A percentile compares a stretch with the other conserved stretches of the same genome.
These are phyloP conservation scores for Fusarium luffae DNA, from an alignment of 2,329 filamentous ascomycete species.

Conservation along the genomic window DNA sequence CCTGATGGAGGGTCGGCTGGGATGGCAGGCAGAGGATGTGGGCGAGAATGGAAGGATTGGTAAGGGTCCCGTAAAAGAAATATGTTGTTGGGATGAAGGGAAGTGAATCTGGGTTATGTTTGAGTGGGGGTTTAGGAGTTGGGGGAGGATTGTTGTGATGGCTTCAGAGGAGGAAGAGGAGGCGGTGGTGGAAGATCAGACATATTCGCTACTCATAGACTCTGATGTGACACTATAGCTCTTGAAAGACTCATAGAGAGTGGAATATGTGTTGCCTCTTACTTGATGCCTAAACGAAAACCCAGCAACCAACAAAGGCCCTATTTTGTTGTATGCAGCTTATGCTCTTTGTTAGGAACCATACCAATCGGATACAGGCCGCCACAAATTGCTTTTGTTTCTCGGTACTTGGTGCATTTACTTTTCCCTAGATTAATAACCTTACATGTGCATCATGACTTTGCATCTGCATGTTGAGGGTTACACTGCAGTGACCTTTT, in stretches of 20 bases:
- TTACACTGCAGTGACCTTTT: constrained; percentile 33
- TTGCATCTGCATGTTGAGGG: constrained; percentile 21
- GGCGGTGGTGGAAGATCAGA: background rate
- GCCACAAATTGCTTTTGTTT: background rate
- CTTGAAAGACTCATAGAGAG: background rate
- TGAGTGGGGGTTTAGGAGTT: background rate
- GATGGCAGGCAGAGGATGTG: constrained; percentile 1
- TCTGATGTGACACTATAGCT: background rate
- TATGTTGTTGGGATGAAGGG: constrained; percentile 1
- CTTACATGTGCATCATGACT: constrained; percentile 24
- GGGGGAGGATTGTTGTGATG: background rate
- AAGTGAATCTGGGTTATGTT: background rate
- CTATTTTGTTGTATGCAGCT: background rate
- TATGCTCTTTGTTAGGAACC: background rate
- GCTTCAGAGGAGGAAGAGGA: background rate
- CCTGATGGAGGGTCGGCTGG: constrained; percentile 14
- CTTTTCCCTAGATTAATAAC: constrained; percentile 2
- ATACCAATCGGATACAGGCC: background rate
- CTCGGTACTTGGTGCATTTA: constrained; percentile 7
- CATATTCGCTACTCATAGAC: background rate
- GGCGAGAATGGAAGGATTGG: background rate
- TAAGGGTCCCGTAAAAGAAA: background rate
- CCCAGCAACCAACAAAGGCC: background rate
- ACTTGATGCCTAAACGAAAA: background rate
- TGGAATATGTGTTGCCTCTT: background rate